phyloP scores from a whole-genome alignment of 257 asterid species.

The Parsonsia alboflavescens region DNA sequence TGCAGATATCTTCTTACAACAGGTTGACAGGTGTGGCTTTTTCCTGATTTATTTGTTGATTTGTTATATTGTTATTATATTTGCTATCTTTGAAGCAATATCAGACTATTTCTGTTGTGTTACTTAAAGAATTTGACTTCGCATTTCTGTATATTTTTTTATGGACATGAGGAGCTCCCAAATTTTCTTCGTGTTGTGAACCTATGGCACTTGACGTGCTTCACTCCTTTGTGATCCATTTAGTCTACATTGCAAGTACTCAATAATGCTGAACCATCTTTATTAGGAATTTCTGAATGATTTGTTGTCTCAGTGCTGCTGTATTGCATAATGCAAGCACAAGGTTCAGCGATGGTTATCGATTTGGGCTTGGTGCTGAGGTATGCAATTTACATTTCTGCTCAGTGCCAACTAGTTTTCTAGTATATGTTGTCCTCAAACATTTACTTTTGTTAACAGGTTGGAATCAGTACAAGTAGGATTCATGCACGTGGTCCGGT shows the following conservation, averaged over 20 bases:
- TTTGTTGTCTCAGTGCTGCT: constrained; percentile 65
- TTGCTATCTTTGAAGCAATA: constrained; percentile 3
- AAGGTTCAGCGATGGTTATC: constrained; percentile 83
- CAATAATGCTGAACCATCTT: background rate
- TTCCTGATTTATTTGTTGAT: background rate
- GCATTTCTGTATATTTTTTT: background rate
- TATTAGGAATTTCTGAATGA: background rate
- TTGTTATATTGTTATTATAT: background rate
- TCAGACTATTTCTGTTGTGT: background rate
- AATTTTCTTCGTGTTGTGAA: background rate
- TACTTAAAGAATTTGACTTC: background rate
- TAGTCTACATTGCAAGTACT: background rate
- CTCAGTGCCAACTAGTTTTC: background rate
- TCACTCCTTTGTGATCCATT: background rate
- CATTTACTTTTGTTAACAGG: constrained; percentile 40
- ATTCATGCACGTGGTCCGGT: constrained; percentile 99
- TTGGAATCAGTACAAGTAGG: constrained; percentile 91
- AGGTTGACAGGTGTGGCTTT: constrained; percentile 51
- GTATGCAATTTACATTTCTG: constrained; percentile 31
- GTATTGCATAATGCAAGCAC: constrained; percentile 94
- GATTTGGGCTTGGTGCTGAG: constrained; percentile 98
- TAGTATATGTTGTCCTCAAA: background rate
- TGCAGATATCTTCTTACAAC: constrained; percentile 64
- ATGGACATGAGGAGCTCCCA: background rate
- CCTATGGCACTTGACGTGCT: too few species aligned